These are phyloP conservation scores for Populus ilicifolia DNA, from an alignment of 345 rosid genomes.

Conservation along the genomic window DNA sequence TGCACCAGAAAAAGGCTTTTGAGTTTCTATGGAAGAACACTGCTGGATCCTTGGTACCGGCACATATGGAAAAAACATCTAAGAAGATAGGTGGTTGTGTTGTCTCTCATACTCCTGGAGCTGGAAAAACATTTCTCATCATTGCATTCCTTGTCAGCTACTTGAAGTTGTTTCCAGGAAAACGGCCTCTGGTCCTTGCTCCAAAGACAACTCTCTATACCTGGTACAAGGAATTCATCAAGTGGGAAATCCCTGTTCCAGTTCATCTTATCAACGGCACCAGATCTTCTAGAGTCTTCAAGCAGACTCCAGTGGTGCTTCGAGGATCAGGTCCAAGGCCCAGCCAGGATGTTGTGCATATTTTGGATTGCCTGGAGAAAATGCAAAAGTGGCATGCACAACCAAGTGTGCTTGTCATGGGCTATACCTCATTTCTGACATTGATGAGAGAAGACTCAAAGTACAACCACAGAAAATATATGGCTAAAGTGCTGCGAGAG, in stretches of 20 bases:
- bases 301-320: slow-evolving; percentile 33
- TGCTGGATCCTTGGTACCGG: slow-evolving; percentile 70
- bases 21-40: slow-evolving; percentile 84
- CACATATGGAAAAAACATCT: slow-evolving; percentile 47
- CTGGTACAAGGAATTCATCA: slow-evolving; percentile 92
- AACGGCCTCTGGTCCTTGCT: slow-evolving; percentile 81
- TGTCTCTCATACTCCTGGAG: slow-evolving; percentile 89
- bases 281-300: slow-evolving; percentile 54
- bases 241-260: slow-evolving; percentile 81
- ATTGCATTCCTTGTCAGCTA: slow-evolving; percentile 87
- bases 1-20: slow-evolving; percentile 82
- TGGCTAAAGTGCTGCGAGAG: slow-evolving; percentile 84
- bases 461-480: slow-evolving; percentile 66
- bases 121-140: slow-evolving; percentile 87
- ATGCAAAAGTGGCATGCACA: slow-evolving; percentile 87
- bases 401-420: slow-evolving; percentile 96
- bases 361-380: slow-evolving; percentile 82
- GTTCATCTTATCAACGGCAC: slow-evolving; percentile 88
- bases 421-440: slow-evolving; percentile 83
- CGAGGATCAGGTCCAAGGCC: slow-evolving; percentile 52
- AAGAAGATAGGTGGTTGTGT: slow-evolving; percentile 80
- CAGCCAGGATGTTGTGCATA: slow-evolving; percentile 79
- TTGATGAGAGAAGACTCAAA: slow-evolving; percentile 82
- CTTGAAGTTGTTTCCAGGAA: slow-evolving; percentile 79
- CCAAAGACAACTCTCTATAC: slow-evolving; percentile 92